These are phyloP conservation scores for Barnettozyma vustinii DNA, from an alignment of 805 yeast species.

Conservation along the genomic window DNA sequence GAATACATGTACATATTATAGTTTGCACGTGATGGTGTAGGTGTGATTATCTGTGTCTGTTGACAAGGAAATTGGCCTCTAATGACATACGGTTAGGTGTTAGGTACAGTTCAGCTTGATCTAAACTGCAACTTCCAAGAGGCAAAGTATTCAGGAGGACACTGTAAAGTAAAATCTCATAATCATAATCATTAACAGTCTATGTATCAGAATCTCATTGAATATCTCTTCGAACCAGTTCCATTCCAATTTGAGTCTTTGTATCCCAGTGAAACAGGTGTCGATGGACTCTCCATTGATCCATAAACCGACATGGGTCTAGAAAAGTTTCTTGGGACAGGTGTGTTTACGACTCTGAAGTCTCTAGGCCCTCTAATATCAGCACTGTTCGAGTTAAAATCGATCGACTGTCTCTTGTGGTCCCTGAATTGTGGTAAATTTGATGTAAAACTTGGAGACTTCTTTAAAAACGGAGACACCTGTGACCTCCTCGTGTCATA, in stretches of 20 bases:
- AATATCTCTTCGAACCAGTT: conserved; percentile 16
- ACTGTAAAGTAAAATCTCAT: too few relatives aligned
- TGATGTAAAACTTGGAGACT: conserved; percentile 9
- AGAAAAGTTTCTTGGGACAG: conserved; percentile 6
- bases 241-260: neutral
- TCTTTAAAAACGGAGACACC: neutral
- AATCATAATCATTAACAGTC: neutral
- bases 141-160: too few relatives aligned
- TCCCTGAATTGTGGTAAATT: conserved; percentile 8
- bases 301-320: conserved; percentile 3
- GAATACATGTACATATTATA: conserved; percentile 6
- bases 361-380: neutral
- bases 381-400: neutral
- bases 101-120: too few relatives aligned
- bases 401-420: neutral
- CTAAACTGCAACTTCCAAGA: too few relatives aligned
- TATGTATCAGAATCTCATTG: conserved; percentile 19
- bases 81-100: too few relatives aligned
- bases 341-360: conserved; percentile 7
- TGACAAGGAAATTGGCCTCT: too few relatives aligned
- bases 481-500: neutral
- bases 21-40: neutral
- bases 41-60: too few relatives aligned
- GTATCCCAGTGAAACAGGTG: neutral
- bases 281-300: neutral